Conservation (phyloP, 108 stramenopile species). For the Pelagomonas calceolata region DNA sequence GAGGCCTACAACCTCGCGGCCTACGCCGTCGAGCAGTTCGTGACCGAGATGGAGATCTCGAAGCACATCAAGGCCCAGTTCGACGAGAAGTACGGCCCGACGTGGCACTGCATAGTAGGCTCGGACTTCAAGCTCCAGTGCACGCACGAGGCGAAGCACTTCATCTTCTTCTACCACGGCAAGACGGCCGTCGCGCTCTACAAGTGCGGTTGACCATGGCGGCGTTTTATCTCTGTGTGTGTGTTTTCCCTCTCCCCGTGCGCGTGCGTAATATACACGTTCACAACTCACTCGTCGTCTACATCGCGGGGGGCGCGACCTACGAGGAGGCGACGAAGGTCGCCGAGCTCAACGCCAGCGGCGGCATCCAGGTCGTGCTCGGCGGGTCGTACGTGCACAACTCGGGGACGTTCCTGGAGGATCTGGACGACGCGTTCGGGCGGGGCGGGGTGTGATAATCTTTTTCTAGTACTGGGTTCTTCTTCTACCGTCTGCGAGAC, state of each 20-base stretch:
- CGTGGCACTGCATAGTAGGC: slow-evolving; percentile 47
- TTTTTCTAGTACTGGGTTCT: background rate
- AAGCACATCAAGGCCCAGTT: slow-evolving; percentile 36
- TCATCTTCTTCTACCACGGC: slow-evolving; percentile 41
- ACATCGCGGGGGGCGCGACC: slow-evolving; percentile 88
- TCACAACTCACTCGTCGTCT: too few relatives aligned
- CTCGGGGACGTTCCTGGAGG: slow-evolving; percentile 85
- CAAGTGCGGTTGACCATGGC: slow-evolving; percentile 9
- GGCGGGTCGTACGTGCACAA: slow-evolving; percentile 89
- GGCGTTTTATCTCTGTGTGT: too few relatives aligned
- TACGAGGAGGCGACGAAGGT: slow-evolving; percentile 91
- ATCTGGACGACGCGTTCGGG: slow-evolving; percentile 17
- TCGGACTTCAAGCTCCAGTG: slow-evolving; percentile 36
- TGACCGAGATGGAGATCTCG: background rate
- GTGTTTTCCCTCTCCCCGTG: too few relatives aligned
- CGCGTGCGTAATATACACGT: too few relatives aligned
- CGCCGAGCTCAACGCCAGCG: slow-evolving; percentile 62
- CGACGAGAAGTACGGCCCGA: slow-evolving; percentile 38
- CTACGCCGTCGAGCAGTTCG: background rate
- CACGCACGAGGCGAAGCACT: slow-evolving; percentile 36
- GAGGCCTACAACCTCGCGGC: slow-evolving; percentile 7
- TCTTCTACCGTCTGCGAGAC: background rate
- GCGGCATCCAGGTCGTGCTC: slow-evolving; percentile 62
- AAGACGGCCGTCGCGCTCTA: slow-evolving; percentile 29
- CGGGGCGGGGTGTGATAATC: background rate